Conservation (phyloP, 1,284 basidiomycete species). For the Singerocomus inundabilis region DNA sequence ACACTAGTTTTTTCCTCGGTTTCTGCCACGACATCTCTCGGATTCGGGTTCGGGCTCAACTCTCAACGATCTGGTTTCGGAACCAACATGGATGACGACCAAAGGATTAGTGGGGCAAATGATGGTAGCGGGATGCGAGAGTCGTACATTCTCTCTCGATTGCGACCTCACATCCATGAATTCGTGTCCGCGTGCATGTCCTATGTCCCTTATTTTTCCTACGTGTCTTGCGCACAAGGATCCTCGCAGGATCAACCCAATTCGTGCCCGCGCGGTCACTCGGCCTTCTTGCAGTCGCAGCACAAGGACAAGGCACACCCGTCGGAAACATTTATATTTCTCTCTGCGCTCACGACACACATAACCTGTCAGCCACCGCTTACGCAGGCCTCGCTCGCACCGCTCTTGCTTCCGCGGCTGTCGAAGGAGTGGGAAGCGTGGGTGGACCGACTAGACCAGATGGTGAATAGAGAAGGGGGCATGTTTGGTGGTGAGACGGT, state of each 20-base stretch:
- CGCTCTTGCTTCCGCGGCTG: conserved; percentile 58
- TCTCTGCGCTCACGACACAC: conserved; percentile 65
- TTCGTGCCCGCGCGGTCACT: conserved; percentile 37
- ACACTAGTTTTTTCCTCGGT: conserved; percentile 38
- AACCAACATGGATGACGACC: conserved; percentile 28
- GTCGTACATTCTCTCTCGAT: conserved; percentile 68
- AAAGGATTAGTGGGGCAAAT: conserved; percentile 16
- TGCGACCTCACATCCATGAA: conserved; percentile 71
- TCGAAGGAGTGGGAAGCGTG: conserved; percentile 73
- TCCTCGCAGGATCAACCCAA: conserved; percentile 24
- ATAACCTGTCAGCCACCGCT: conserved; percentile 65
- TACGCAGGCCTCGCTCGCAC: conserved; percentile 55
- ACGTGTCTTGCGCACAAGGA: conserved; percentile 36
- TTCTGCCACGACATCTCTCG: conserved; percentile 38
- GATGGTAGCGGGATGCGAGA: conserved; percentile 64
- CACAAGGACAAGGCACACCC: conserved; percentile 66
- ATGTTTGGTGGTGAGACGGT: conserved; percentile 77
- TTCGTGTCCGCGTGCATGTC: conserved; percentile 73
- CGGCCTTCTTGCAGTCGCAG: conserved; percentile 45
- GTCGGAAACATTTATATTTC: conserved; percentile 68
- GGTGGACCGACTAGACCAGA: conserved; percentile 64
- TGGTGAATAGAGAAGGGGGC: conserved; percentile 68
- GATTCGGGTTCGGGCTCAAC: conserved; percentile 47
- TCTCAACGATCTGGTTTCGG: conserved; percentile 25
- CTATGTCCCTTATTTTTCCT: conserved; percentile 81